Evolutionary conservation across 768 basidiomycete genomes (phyloP), one percentile per base, ranked within the genome.

Genomic region (Rickenella mellea): DNA sequence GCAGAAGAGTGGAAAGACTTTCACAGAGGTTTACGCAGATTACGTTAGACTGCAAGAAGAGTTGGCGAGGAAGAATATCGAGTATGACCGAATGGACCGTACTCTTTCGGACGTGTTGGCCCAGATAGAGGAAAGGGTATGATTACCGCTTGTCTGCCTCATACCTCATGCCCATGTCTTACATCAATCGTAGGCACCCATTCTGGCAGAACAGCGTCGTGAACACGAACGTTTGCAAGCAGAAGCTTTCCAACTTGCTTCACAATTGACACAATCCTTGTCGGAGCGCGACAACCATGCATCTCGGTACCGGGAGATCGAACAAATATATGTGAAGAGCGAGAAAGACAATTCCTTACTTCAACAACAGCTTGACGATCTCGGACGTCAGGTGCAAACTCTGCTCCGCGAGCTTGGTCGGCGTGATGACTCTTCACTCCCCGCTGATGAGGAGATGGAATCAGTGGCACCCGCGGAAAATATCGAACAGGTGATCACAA

Each of bases 1-100:
- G 17, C 90, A 92, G 64, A 79, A 76, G 58, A 75, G 69, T 21
- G 89, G 87, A 22, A 87, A 86, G 70, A 86, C 85, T 1, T 94
- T 94, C 64, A 94, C 94, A 0, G 87, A 96, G 54, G 82, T 98
- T 17, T 97, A 96, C 57, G 74, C 85, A 12, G 90, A 96, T 55
- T 89, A 89, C 50, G 80, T 94, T 27, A 74, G 77, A 41, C 71
- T 93, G 29, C 83, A 96, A 57, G 86, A 87, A 20, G 85, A 91
- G 24, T 79, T 80, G 42, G 73, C 76, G 15, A 73, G 69, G 58
- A 88, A 90, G 60, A 79, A 74, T 40, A 70, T 78, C 4, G 93
- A 98, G 63, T 86, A 83, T 45, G 79, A 80, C 48, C 77, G 87
- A 36, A 81, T 98, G 75, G 84, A 88, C 38, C 74, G 80, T 22